Evolutionary conservation across 2,329 filamentous ascomycete genomes (phyloP), one percentile per base, ranked within the genome.

Genomic region (Curvularia hawaiiensis): DNA sequence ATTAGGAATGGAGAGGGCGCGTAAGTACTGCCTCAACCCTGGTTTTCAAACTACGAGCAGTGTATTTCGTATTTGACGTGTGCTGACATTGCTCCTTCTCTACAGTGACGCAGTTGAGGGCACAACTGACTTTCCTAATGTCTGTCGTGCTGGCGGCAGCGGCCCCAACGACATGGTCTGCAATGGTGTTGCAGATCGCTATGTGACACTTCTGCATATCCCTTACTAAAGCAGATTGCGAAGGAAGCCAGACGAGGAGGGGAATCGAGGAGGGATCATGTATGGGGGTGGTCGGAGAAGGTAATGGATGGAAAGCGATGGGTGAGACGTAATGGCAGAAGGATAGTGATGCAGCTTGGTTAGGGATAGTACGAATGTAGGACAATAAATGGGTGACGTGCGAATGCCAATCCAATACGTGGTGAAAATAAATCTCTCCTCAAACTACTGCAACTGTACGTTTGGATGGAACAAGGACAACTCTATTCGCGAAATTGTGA

Each of bases 161-260:
- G 59, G 62, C 2, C 44, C 86, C 24, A 80, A 88, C 59, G 82
- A 84, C 48, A 82, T 94, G 70, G 92, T 97, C 69, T 81, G 90
- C 65, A 84, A 88, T 45, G 92, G 92, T 63, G 84, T 95, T 54
- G 79, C 76, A 40, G 84, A 84, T 63, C 84, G 86, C 58, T 68
- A 64, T 46, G 86, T 88, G 33, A 58, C 61, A 10, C 54, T 67
- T 24, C 63, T 65, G 2, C 57, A 60, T 26, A 51, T 35, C 56
- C 63, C 14, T 33, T 16, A 28, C 20, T 50, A 38, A 30, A 3
- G 5, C 26, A 14, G 2, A 28, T 11, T 5, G 26, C 18, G 12
- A 16, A 26, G 26, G 24, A 26, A 26, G 8, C 12, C 6, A 14
- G 9, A 16, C 24, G 6, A 16, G 22, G 11, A 24, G 40, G 12